Evolutionary conservation across 345 rosid genomes (phyloP).

Genomic region (Salix suchowensis): DNA sequence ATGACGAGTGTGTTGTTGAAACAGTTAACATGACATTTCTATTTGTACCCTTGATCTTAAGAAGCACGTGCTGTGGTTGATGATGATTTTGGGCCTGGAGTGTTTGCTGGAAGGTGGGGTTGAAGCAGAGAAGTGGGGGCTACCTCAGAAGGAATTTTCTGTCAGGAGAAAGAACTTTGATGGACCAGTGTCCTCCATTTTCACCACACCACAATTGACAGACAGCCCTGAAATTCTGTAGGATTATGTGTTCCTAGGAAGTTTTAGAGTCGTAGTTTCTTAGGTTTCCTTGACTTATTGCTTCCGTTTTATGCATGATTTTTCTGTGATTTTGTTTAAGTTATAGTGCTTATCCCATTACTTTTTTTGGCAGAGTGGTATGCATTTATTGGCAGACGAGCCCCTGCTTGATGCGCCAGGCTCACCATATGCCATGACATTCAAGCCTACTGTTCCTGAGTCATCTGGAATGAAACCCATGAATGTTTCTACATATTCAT

Average conservation of each 20-base stretch:
- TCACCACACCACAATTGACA: not conserved
- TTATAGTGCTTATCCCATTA: constrained; percentile 15
- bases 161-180: not conserved
- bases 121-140: not conserved
- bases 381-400: constrained; percentile 78
- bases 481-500: constrained; percentile 84
- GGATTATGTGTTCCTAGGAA: not conserved
- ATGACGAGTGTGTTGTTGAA: not conserved
- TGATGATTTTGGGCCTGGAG: not conserved
- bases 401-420: constrained; percentile 53
- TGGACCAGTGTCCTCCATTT: not conserved
- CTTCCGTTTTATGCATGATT: not conserved
- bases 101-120: not conserved
- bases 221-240: not conserved
- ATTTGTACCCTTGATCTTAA: not conserved
- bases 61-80: not conserved
- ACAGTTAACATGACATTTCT: not conserved
- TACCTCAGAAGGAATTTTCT: not conserved
- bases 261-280: not conserved
- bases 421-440: constrained; percentile 78
- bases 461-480: constrained; percentile 82
- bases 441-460: constrained; percentile 48
- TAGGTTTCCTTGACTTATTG: not conserved
- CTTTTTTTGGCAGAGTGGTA: constrained; percentile 72
- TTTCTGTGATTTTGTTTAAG: not conserved